phyloP scores from a whole-genome alignment of 1,139 yeast genomes.

The Petasospora rhodanensis region DNA sequence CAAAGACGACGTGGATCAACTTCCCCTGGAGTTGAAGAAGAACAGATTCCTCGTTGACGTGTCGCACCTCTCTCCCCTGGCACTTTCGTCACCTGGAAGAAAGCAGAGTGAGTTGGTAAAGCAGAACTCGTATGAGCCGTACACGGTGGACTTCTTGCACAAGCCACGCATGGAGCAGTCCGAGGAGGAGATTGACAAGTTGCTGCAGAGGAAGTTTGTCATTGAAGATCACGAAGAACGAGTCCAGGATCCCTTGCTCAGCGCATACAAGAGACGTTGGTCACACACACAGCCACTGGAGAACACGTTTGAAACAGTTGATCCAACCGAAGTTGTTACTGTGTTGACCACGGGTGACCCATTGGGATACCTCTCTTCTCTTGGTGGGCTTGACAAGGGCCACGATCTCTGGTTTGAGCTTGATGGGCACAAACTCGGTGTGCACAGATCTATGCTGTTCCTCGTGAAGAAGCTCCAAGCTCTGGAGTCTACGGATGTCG shows the following conservation, averaged over 20 bases:
- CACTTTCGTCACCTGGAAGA: slow-evolving; percentile 19
- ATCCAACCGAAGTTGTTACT: neutral
- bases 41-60: slow-evolving; percentile 46
- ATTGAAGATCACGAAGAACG: slow-evolving; percentile 10
- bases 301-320: slow-evolving; percentile 12
- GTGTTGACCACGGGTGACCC: slow-evolving; percentile 5
- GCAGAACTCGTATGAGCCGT: slow-evolving; percentile 15
- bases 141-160: slow-evolving; percentile 15
- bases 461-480: slow-evolving; percentile 8
- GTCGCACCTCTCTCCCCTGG: slow-evolving; percentile 44
- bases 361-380: too few species aligned
- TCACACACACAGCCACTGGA: slow-evolving; percentile 4
- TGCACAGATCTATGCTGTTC: slow-evolving; percentile 18
- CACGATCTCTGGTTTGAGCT: slow-evolving; percentile 27
- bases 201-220: slow-evolving; percentile 8
- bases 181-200: slow-evolving; percentile 17
- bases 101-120: too few species aligned
- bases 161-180: slow-evolving; percentile 13
- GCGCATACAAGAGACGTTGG: slow-evolving; percentile 11
- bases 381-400: slow-evolving; percentile 25
- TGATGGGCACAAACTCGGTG: slow-evolving; percentile 22
- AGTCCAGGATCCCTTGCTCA: slow-evolving; percentile 7
- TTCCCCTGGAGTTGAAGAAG: slow-evolving; percentile 45
- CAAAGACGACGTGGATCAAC: slow-evolving; percentile 54
- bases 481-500: slow-evolving; percentile 7